Evolutionary conservation across 2,329 filamentous ascomycete genomes (phyloP).

Genomic region (Aureobasidium sp.): DNA sequence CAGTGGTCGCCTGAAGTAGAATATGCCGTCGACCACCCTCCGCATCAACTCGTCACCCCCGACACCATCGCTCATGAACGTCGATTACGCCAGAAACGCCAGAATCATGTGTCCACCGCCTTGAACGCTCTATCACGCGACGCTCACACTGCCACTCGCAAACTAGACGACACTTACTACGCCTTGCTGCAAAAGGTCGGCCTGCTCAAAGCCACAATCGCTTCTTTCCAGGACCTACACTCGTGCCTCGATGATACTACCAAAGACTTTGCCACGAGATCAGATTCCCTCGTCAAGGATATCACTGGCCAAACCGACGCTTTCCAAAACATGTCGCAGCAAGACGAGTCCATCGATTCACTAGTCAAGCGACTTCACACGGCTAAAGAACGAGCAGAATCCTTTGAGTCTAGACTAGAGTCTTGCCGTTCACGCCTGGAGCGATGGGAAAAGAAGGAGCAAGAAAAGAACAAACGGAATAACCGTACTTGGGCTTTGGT

Average conservation of each 20-base stretch:
- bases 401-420: conserved; percentile 70
- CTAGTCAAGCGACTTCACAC: conserved; percentile 68
- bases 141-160: conserved; percentile 68
- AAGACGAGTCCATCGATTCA: conserved; percentile 68
- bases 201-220: conserved; percentile 69
- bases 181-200: conserved; percentile 75
- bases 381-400: conserved; percentile 66
- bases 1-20: conserved; percentile 18
- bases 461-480: conserved; percentile 70
- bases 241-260: conserved; percentile 65
- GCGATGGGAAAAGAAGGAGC: conserved; percentile 72
- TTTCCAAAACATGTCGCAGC: conserved; percentile 66
- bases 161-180: conserved; percentile 80
- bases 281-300: conserved; percentile 81
- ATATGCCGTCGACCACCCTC: conserved; percentile 17
- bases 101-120: conserved; percentile 42
- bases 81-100: conserved; percentile 42
- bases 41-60: conserved; percentile 29
- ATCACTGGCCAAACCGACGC: conserved; percentile 60
- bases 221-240: conserved; percentile 72
- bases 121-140: conserved; percentile 59
- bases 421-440: conserved; percentile 70
- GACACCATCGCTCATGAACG: conserved; percentile 45
- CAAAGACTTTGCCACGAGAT: conserved; percentile 65
- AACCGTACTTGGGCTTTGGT: conserved; percentile 23